phyloP scores from a whole-genome alignment of 352 stramenopile species.

The Pythium periplocum region DNA sequence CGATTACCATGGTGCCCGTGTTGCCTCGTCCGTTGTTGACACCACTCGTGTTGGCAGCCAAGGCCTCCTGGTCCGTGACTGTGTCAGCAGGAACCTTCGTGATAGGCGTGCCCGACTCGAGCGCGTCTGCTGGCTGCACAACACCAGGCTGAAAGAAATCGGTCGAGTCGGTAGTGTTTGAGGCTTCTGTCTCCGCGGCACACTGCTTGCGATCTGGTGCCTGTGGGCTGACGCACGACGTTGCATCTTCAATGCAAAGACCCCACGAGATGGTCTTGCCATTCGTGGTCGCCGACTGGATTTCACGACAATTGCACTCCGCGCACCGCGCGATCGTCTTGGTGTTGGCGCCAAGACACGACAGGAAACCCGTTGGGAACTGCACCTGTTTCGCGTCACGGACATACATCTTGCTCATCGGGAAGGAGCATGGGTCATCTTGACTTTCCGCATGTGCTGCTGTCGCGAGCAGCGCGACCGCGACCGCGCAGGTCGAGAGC shows the following conservation, averaged over 20 bases:
- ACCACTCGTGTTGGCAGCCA: conserved; percentile 13
- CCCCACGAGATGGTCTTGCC: conserved; percentile 18
- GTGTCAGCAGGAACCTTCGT: conserved; percentile 8
- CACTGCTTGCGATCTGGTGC: conserved; percentile 15
- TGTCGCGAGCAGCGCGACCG: neutral
- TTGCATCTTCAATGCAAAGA: conserved; percentile 19
- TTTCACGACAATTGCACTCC: conserved; percentile 32
- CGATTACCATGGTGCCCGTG: conserved; percentile 12
- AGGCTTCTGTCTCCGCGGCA: neutral
- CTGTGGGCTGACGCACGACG: conserved; percentile 3
- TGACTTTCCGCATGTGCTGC: neutral
- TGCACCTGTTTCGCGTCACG: conserved; percentile 18
- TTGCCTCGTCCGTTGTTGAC: conserved; percentile 17
- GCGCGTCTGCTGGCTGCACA: neutral
- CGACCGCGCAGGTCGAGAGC: neutral
- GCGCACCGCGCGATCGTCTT: conserved; percentile 19
- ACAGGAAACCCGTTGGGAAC: conserved; percentile 29
- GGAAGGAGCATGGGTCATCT: neutral
- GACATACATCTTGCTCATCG: conserved; percentile 22
- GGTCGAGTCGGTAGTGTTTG: neutral
- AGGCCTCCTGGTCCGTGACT: neutral
- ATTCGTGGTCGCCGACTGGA: conserved; percentile 8
- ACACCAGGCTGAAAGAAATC: neutral
- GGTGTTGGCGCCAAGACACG: conserved; percentile 19
- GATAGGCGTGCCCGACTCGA: neutral